Evolutionary conservation across 2,329 filamentous ascomycete species (phyloP), one percentile per base, ranked within the genome.

Genomic region (Fusarium duplospermum): DNA sequence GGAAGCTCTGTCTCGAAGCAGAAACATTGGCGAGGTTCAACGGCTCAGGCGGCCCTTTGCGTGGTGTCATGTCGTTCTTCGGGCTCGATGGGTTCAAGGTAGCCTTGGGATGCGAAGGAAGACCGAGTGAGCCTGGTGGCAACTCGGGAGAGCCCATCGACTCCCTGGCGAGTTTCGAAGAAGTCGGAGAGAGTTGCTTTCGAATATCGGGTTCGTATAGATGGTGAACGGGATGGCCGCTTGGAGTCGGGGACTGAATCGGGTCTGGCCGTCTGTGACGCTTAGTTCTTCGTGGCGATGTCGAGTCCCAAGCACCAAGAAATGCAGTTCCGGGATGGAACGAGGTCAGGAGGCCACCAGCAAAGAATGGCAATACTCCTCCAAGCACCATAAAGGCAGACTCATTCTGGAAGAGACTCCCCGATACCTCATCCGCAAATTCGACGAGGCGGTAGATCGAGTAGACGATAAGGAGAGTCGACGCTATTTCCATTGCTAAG

Each of bases 381-480:
- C 84, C 81, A 47, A 86, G 75, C 9, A 86, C 71, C 73, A 86
- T 82, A 29, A 82, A 81, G 16, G 81, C 79, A 5, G 80, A 61
- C 63, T 86, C 77, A 9, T 82, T 85, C 59, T 84, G 82, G 61
- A 84, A 82, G 2, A 85, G 71, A 18, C 72, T 52, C 33, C 81
- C 80, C 5, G 73, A 67, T 11, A 86, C 70, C 9, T 83, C 85
- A 29, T 76, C 76, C 10, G 81, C 77, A 54, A 86, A 80, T 45
- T 86, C 82, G 58, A 83, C 77, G 18, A 86, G 78, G 14, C 85
- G 80, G 61, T 85, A 83, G 61, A 84, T 77, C 63, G 86, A 82
- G 76, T 86, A 81, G 33, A 80, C 73, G 16, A 87, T 73, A 27
- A 87, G 78, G 33, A 87, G 77, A 6, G 75, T 65, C 1, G 81